Percentiles rank a stretch among this genome's conserved stretches.
phyloP scores from a whole-genome alignment of 192 early-diverging fungal genomes.

The Mortierella claussenii region DNA sequence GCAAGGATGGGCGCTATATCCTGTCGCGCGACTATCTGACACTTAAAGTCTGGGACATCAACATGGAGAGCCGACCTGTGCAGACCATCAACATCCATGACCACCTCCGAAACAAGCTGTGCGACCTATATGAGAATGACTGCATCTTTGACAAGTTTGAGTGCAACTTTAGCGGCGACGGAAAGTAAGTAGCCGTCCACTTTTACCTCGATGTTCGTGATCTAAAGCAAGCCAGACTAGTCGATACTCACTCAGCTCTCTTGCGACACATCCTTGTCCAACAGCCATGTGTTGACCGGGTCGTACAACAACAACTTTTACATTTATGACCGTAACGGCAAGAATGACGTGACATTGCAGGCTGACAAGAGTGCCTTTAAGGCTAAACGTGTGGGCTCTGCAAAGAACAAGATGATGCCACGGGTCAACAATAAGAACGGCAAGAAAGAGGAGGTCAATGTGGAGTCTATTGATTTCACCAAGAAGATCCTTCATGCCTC shows the following conservation, averaged over 20 bases:
- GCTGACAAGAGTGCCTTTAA: constrained; percentile 99
- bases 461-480: constrained; percentile 89
- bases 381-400: constrained; percentile 87
- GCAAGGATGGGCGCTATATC: constrained; percentile 95
- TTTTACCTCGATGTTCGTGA: background rate
- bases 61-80: constrained; percentile 94
- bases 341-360: constrained; percentile 88
- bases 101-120: constrained; percentile 92
- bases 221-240: too few relatives aligned
- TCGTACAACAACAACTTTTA: constrained; percentile 99
- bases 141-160: constrained; percentile 99
- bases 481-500: constrained; percentile 98
- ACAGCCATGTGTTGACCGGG: constrained; percentile 89
- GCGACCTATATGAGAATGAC: constrained; percentile 99
- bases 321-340: constrained; percentile 87
- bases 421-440: constrained; percentile 47
- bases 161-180: constrained; percentile 96
- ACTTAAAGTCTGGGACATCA: constrained; percentile 98
- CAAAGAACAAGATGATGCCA: constrained; percentile 78
- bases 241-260: too few relatives aligned
- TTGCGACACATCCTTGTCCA: background rate
- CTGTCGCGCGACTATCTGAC: constrained; percentile 97
- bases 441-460: constrained; percentile 78
- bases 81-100: constrained; percentile 98
- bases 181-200: constrained; percentile 71